Evolutionary conservation across 306 rosid genomes (phyloP).

Genomic region (Pterocarpus macrocarpus): DNA sequence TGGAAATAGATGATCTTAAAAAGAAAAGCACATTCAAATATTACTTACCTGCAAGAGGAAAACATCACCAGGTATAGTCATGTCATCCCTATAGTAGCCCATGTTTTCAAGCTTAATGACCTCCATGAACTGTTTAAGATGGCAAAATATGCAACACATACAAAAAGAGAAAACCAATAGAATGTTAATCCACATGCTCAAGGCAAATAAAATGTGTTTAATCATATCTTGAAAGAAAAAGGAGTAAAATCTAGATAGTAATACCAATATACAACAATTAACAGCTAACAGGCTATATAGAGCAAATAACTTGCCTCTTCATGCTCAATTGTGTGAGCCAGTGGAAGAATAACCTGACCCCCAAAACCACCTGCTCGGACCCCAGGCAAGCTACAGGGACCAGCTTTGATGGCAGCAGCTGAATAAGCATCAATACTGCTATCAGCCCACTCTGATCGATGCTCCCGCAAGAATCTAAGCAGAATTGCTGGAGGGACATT

Average conservation of each 20-base stretch:
- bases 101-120: slow-evolving; percentile 93
- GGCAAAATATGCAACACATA: slow-evolving; percentile 17
- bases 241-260: neutral
- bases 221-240: neutral
- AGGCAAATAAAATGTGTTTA: neutral
- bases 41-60: slow-evolving; percentile 95
- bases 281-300: neutral
- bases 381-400: slow-evolving; percentile 83
- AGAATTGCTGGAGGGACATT: slow-evolving; percentile 98
- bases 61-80: slow-evolving; percentile 87
- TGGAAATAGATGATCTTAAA: slow-evolving; percentile 17
- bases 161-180: slow-evolving; percentile 14
- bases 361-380: slow-evolving; percentile 80
- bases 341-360: slow-evolving; percentile 96
- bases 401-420: slow-evolving; percentile 90
- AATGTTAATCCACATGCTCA: neutral
- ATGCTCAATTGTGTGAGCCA: slow-evolving; percentile 93
- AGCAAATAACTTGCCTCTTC: slow-evolving; percentile 85
- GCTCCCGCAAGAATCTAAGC: slow-evolving; percentile 91
- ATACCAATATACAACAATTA: neutral
- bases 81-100: slow-evolving; percentile 93
- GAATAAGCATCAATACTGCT: slow-evolving; percentile 97
- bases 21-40: slow-evolving; percentile 4
- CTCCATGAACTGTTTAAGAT: slow-evolving; percentile 85
- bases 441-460: slow-evolving; percentile 99